Conservation (phyloP, 176 grass and related monocot genomes). For the Dendrocalamus sinicus region DNA sequence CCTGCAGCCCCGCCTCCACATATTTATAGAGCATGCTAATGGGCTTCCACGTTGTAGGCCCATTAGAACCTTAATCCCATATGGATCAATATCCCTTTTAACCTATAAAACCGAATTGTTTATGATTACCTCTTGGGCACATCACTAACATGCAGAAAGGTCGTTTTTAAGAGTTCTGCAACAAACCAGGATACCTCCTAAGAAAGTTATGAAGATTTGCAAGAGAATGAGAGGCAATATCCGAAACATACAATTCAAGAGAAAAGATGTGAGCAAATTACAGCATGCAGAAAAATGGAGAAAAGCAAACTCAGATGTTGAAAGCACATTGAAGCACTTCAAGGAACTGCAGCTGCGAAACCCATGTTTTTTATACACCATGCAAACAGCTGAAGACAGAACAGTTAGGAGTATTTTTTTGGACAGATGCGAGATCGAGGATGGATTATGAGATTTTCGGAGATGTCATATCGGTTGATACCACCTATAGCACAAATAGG, state of each 20-base stretch:
- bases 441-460: slow-evolving; percentile 41
- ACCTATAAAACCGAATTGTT: too few relatives aligned
- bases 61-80: too few relatives aligned
- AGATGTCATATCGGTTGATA: slow-evolving; percentile 39
- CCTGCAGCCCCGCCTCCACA: too few relatives aligned
- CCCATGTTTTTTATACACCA: slow-evolving; percentile 5
- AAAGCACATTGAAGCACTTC: slow-evolving; percentile 17
- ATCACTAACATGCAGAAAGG: too few relatives aligned
- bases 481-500: slow-evolving; percentile 35
- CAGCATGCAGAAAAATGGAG: not conserved
- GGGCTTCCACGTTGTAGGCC: too few relatives aligned
- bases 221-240: slow-evolving; percentile 18
- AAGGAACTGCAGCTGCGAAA: slow-evolving; percentile 26
- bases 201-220: slow-evolving; percentile 39
- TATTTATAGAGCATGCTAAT: too few relatives aligned
- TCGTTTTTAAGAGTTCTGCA: too few relatives aligned
- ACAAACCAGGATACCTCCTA: slow-evolving; percentile 32
- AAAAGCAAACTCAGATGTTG: slow-evolving; percentile 36
- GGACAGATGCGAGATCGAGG: slow-evolving; percentile 31
- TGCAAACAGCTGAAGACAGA: slow-evolving; percentile 8
- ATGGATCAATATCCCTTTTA: too few relatives aligned
- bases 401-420: slow-evolving; percentile 30
- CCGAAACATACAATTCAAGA: slow-evolving; percentile 4
- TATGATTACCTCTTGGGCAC: too few relatives aligned
- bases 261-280: slow-evolving; percentile 13